Evolutionary conservation across 495 filamentous ascomycete species (phyloP).

Genomic region (Penicillium herquei): DNA sequence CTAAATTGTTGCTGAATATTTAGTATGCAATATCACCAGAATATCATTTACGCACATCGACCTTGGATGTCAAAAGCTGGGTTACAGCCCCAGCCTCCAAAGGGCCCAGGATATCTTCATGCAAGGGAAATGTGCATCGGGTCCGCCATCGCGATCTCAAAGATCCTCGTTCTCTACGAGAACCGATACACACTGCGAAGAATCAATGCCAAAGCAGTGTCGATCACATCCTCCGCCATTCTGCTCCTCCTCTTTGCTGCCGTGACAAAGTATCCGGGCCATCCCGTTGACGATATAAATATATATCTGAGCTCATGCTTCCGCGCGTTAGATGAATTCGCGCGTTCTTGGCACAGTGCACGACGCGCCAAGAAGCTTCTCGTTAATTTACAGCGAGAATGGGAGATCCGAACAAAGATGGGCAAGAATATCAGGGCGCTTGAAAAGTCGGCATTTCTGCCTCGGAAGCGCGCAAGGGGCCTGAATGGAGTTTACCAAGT

Average conservation of each 20-base stretch:
- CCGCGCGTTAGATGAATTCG: conserved; percentile 39
- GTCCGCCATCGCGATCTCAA: conserved; percentile 23
- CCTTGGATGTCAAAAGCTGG: conserved; percentile 24
- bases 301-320: conserved; percentile 30
- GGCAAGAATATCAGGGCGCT: too few relatives aligned
- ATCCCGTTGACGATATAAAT: background rate
- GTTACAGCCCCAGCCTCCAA: conserved; percentile 18
- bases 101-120: conserved; percentile 17
- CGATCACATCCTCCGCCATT: conserved; percentile 48
- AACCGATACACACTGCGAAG: conserved; percentile 32
- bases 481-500: too few relatives aligned
- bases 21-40: conserved; percentile 32
- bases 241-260: conserved; percentile 46
- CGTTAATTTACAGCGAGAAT: background rate
- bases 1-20: background rate
- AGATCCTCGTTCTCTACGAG: conserved; percentile 37
- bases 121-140: conserved; percentile 26
- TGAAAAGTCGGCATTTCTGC: too few relatives aligned
- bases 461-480: too few relatives aligned
- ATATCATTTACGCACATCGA: conserved; percentile 23
- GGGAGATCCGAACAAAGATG: background rate
- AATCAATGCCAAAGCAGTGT: conserved; percentile 40
- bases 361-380: conserved; percentile 22
- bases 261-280: conserved; percentile 27
- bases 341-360: conserved; percentile 9